These are phyloP conservation scores for Emergomyces orientalis DNA, from an alignment of 2,329 filamentous ascomycete genomes.

Conservation along the genomic window DNA sequence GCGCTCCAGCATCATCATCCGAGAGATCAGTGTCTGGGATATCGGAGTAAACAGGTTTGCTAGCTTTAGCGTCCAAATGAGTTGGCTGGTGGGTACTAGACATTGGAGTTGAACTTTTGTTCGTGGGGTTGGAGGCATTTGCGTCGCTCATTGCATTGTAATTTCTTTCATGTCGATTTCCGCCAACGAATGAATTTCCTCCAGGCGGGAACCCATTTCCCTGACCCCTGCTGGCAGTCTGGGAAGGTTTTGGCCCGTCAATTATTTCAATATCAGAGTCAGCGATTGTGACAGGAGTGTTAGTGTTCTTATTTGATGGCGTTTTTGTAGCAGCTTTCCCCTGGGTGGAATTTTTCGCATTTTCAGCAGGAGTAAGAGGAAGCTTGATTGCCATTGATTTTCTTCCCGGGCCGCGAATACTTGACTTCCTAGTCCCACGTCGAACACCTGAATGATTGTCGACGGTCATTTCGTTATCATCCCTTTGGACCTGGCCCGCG, in stretches of 20 bases:
- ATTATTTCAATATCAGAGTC: not conserved
- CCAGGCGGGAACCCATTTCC: not conserved
- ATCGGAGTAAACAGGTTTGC: not conserved
- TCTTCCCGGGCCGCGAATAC: not conserved
- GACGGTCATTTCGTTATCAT: too few species aligned
- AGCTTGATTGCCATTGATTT: not conserved
- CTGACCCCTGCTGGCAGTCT: not conserved
- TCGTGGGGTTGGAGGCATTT: not conserved
- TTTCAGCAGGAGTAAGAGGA: not conserved
- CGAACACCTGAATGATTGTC: not conserved
- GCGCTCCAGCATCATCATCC: not conserved
- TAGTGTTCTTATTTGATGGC: not conserved
- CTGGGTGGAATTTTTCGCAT: not conserved
- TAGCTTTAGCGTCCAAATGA: not conserved
- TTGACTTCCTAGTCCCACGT: constrained; percentile 3
- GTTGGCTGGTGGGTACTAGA: not conserved
- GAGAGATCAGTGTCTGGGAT: not conserved
- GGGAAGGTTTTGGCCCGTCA: not conserved
- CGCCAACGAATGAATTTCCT: not conserved
- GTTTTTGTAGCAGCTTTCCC: not conserved
- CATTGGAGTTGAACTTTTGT: not conserved
- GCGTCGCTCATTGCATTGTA: not conserved
- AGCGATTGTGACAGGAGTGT: not conserved
- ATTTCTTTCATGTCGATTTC: not conserved
- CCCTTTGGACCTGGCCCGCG: not conserved